These are phyloP conservation scores for Astragalus membranaceus DNA, from an alignment of 306 rosid genomes.

Conservation along the genomic window DNA sequence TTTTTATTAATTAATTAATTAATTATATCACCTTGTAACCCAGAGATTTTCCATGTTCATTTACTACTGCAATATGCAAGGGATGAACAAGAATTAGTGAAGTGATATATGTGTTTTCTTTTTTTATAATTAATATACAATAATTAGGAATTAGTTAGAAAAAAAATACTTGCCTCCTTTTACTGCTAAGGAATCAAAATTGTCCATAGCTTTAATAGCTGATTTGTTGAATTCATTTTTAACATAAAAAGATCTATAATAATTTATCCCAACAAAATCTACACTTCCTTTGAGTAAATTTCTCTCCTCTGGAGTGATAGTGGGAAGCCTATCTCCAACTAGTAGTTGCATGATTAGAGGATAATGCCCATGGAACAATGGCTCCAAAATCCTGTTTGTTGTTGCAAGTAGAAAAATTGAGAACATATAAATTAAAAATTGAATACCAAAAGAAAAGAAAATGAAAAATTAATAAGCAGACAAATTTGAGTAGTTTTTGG, in stretches of 20 bases:
- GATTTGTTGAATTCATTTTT: neutral
- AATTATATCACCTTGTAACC: conserved; percentile 24
- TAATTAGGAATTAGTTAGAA: neutral
- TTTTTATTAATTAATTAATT: neutral
- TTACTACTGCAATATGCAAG: neutral
- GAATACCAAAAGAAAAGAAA: too few species aligned
- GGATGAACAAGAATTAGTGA: neutral
- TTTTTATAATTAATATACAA: neutral
- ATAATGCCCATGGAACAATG: conserved; percentile 21
- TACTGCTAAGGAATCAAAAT: neutral
- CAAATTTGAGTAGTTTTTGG: neutral
- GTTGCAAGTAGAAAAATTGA: too few species aligned
- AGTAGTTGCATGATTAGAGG: conserved; percentile 14
- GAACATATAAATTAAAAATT: too few species aligned
- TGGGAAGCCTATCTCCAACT: conserved; percentile 29
- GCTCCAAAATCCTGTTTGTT: conserved; percentile 18
- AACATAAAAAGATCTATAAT: conserved; percentile 24
- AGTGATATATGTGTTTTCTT: neutral
- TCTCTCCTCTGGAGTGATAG: conserved; percentile 14
- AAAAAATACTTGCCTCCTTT: neutral
- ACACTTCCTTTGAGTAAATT: conserved; percentile 8
- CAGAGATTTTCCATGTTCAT: neutral
- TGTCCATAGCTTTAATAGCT: neutral
- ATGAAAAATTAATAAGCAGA: too few species aligned
- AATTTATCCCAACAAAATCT: conserved; percentile 30